Conservation (phyloP, 2,329 filamentous ascomycete species). For the Neopestalotiopsis clavispora region DNA sequence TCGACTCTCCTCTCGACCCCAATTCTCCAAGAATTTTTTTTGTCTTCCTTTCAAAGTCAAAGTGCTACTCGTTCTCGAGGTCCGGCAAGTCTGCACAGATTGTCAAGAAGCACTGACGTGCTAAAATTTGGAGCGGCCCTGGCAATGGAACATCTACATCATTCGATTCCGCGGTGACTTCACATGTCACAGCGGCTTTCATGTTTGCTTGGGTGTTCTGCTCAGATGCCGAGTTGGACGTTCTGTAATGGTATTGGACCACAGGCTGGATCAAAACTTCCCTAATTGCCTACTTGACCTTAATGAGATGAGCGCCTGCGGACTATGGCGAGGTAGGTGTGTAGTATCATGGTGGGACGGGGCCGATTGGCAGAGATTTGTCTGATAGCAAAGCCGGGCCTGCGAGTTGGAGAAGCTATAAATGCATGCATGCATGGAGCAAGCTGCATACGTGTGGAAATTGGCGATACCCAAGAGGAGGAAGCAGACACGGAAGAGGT, state of each 20-base stretch:
- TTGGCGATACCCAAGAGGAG: neutral
- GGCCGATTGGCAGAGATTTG: conserved; percentile 11
- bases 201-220: neutral
- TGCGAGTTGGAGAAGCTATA: conserved; percentile 8
- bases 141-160: neutral
- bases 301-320: neutral
- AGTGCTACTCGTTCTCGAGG: neutral
- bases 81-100: neutral
- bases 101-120: neutral
- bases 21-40: neutral
- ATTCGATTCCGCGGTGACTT: neutral
- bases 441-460: conserved; percentile 4
- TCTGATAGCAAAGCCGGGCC: neutral
- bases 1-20: neutral
- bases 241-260: neutral
- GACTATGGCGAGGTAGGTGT: neutral
- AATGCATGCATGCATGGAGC: conserved; percentile 3
- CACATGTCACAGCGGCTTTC: neutral
- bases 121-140: neutral
- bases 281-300: neutral
- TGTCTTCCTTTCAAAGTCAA: neutral
- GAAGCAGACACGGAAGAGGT: neutral
- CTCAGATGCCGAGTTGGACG: neutral
- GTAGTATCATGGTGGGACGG: conserved; percentile 2
- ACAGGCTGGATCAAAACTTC: neutral